Conservation (phyloP, 2,329 filamentous ascomycete genomes). For the Blastomyces percursus region DNA sequence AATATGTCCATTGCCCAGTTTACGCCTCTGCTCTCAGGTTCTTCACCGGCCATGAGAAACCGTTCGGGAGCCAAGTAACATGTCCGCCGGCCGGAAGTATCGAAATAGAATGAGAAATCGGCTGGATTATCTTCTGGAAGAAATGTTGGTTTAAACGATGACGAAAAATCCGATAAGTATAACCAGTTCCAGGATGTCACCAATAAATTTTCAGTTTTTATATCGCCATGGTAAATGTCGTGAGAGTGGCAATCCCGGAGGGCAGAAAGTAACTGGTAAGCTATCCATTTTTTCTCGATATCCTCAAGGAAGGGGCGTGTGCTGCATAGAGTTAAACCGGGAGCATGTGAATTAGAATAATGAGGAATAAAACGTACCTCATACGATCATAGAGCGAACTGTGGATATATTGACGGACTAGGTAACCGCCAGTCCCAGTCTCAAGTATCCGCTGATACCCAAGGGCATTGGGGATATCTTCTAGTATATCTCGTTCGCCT, state of each 20-base stretch:
- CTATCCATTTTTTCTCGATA: conserved; percentile 98
- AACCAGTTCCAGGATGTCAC: conserved; percentile 99
- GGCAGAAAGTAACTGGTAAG: conserved; percentile 87
- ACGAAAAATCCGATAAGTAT: conserved; percentile 94
- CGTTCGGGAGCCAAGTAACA: conserved; percentile 94
- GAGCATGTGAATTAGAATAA: background rate
- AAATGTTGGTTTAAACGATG: conserved; percentile 86
- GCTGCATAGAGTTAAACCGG: conserved; percentile 41
- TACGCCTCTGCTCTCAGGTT: conserved; percentile 51
- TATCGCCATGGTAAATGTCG: conserved; percentile 91
- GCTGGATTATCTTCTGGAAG: conserved; percentile 93
- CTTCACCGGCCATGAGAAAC: conserved; percentile 63
- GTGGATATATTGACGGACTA: conserved; percentile 90
- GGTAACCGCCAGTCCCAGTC: conserved; percentile 80
- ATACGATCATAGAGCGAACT: conserved; percentile 95
- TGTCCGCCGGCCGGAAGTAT: conserved; percentile 78
- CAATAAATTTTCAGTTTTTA: conserved; percentile 94
- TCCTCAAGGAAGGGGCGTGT: conserved; percentile 93
- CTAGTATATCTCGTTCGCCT: conserved; percentile 70
- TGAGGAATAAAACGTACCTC: conserved; percentile 32
- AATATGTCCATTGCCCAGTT: conserved; percentile 99
- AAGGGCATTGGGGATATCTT: conserved; percentile 80
- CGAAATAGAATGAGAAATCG: conserved; percentile 96
- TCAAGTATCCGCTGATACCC: conserved; percentile 85
- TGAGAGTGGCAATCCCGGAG: conserved; percentile 82